A percentile compares a stretch with the other conserved stretches of the same genome.
Conservation (phyloP, 2,329 filamentous ascomycete species). For the Juglanconis sp. region DNA sequence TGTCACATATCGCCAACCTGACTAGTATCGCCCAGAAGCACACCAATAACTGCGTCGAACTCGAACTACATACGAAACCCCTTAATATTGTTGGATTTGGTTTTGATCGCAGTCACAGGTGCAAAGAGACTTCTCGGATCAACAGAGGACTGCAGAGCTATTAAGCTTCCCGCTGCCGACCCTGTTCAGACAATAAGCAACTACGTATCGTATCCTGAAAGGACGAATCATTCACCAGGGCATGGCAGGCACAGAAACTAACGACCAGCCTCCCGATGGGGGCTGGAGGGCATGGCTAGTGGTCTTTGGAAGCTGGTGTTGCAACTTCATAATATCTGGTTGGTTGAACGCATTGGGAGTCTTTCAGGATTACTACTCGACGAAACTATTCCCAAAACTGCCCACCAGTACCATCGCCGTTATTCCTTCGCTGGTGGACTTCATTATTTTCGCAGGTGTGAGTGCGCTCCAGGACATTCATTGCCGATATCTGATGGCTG, state of each 20-base stretch:
- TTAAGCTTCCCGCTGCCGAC: neutral
- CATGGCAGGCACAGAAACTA: neutral
- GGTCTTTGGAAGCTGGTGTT: slow-evolving; percentile 24
- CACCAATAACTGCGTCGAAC: too few relatives aligned
- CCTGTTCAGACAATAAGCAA: neutral
- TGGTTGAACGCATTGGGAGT: slow-evolving; percentile 32
- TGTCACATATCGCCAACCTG: too few relatives aligned
- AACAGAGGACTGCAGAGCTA: too few relatives aligned
- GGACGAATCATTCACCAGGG: neutral
- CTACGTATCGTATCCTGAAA: neutral
- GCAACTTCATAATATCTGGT: slow-evolving; percentile 21
- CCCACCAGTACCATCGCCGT: slow-evolving; percentile 45
- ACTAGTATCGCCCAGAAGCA: too few relatives aligned
- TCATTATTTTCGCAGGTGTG: slow-evolving; percentile 25
- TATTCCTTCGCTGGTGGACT: slow-evolving; percentile 46
- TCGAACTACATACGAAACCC: too few relatives aligned
- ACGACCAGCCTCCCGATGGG: slow-evolving; percentile 18
- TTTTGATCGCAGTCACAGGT: neutral
- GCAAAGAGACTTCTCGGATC: too few relatives aligned
- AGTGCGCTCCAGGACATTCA: neutral
- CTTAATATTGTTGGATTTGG: too few relatives aligned
- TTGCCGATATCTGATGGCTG: neutral
- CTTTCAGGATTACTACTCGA: slow-evolving; percentile 49
- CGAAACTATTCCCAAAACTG: slow-evolving; percentile 36
- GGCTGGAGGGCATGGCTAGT: slow-evolving; percentile 24